Percentiles rank a stretch among this genome's conserved stretches.
These are phyloP conservation scores for Elaeis guineensis DNA, from an alignment of 176 grass and related monocot species.

Conservation along the genomic window DNA sequence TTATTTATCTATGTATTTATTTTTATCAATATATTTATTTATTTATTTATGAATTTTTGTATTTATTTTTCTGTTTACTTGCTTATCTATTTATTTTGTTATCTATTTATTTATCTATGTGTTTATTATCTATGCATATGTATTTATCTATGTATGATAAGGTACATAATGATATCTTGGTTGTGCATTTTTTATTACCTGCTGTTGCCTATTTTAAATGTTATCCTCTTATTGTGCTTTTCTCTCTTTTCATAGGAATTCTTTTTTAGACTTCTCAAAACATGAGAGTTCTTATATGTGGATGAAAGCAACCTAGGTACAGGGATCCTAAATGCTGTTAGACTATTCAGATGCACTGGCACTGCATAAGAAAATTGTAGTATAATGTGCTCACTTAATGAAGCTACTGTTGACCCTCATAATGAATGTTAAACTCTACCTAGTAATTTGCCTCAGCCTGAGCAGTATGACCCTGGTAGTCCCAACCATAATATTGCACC, in stretches of 20 bases:
- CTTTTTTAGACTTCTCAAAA: conserved; percentile 45
- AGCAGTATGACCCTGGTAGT: conserved; percentile 51
- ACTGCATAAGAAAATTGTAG: conserved; percentile 31
- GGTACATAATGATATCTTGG: conserved; percentile 19
- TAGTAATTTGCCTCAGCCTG: conserved; percentile 26
- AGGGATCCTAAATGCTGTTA: too few relatives aligned
- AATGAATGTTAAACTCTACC: conserved; percentile 17
- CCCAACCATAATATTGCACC: conserved; percentile 75
- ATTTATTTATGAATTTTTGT: too few relatives aligned
- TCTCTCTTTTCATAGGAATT: conserved; percentile 27
- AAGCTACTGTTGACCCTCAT: conserved; percentile 25
- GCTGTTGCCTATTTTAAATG: too few relatives aligned
- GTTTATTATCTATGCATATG: too few relatives aligned
- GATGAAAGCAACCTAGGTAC: too few relatives aligned
- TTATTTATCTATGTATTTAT: too few relatives aligned
- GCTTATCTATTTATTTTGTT: too few relatives aligned
- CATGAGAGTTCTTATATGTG: conserved; percentile 14
- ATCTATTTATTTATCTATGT: too few relatives aligned
- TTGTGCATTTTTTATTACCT: too few relatives aligned
- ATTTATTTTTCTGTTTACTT: too few relatives aligned
- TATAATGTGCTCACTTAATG: conserved; percentile 29
- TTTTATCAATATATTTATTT: too few relatives aligned
- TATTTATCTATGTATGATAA: too few relatives aligned
- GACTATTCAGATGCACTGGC: conserved; percentile 30
- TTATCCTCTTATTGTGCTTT: conserved; percentile 3